phyloP scores from a whole-genome alignment of 2,329 filamentous ascomycete species.

The Alternaria brassicicola region DNA sequence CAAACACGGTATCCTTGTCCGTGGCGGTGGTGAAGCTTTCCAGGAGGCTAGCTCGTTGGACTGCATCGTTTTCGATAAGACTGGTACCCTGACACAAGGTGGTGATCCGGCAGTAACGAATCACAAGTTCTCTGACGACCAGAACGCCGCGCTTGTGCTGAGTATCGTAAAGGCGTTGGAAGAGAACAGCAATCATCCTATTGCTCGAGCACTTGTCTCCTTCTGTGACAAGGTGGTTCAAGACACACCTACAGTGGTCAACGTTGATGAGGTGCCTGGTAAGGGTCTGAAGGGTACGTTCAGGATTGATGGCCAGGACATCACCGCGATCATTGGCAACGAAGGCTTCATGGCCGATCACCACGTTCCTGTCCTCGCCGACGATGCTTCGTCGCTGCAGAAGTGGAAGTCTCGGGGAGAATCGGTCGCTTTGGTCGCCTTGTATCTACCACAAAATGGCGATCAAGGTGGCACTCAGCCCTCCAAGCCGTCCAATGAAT shows the following conservation, averaged over 20 bases:
- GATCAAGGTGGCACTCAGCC: not conserved
- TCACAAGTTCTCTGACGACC: conserved; percentile 48
- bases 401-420: conserved; percentile 52
- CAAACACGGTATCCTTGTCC: conserved; percentile 78
- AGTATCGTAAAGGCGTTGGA: conserved; percentile 67
- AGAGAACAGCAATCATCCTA: conserved; percentile 74
- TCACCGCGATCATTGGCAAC: conserved; percentile 69
- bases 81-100: conserved; percentile 76
- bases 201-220: conserved; percentile 71
- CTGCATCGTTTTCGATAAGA: conserved; percentile 87
- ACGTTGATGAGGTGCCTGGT: conserved; percentile 71
- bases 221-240: conserved; percentile 59
- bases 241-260: conserved; percentile 28
- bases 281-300: conserved; percentile 70
- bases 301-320: conserved; percentile 35
- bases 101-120: conserved; percentile 73
- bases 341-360: conserved; percentile 67
- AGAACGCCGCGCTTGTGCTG: conserved; percentile 52
- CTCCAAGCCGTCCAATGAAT: not conserved
- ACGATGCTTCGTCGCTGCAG: conserved; percentile 32
- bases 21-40: conserved; percentile 84
- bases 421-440: conserved; percentile 51
- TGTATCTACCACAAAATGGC: conserved; percentile 11
- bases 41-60: conserved; percentile 81
- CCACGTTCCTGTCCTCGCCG: conserved; percentile 35